Percentiles rank a stretch among this genome's conserved stretches.
phyloP scores from a whole-genome alignment of 2,329 filamentous ascomycete genomes.

The Beauveria rudraprayagi region DNA sequence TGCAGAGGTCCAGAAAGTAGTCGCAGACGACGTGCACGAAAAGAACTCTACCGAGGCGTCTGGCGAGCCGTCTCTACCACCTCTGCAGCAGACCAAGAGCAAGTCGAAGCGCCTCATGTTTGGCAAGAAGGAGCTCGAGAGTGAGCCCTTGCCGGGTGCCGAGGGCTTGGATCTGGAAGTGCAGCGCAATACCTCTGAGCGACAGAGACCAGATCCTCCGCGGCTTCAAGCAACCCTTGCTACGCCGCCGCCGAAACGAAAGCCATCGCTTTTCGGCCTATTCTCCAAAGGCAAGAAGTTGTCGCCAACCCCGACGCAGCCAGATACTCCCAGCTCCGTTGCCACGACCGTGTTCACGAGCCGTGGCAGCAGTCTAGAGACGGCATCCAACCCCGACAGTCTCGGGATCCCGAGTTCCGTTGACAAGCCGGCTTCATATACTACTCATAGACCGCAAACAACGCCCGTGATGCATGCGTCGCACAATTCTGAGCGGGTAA shows the following conservation, averaged over 20 bases:
- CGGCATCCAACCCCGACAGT: constrained; percentile 13
- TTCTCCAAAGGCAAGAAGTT: constrained; percentile 35
- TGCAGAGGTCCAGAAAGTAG: too few relatives aligned
- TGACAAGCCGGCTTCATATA: not conserved
- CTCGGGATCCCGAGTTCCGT: not conserved
- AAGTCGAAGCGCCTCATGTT: not conserved
- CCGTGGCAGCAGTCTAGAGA: constrained; percentile 26
- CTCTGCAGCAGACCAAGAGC: not conserved
- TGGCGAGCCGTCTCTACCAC: not conserved
- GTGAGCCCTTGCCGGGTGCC: constrained; percentile 10
- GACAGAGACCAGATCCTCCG: constrained; percentile 40
- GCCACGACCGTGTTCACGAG: constrained; percentile 29
- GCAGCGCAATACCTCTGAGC: constrained; percentile 40
- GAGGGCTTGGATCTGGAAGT: constrained; percentile 40
- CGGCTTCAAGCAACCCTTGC: constrained; percentile 36
- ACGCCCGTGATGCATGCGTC: not conserved
- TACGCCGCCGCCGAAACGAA: constrained; percentile 26
- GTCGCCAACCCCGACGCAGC: constrained; percentile 23
- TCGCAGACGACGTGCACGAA: not conserved
- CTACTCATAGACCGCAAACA: not conserved
- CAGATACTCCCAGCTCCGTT: constrained; percentile 25
- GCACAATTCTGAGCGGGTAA: constrained; percentile 56
- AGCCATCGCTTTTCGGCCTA: constrained; percentile 37
- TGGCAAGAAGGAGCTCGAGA: not conserved
- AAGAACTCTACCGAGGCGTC: constrained; percentile 11